Evolutionary conservation across 2,329 filamentous ascomycete species (phyloP).

Genomic region (Diaporthe australafricana): DNA sequence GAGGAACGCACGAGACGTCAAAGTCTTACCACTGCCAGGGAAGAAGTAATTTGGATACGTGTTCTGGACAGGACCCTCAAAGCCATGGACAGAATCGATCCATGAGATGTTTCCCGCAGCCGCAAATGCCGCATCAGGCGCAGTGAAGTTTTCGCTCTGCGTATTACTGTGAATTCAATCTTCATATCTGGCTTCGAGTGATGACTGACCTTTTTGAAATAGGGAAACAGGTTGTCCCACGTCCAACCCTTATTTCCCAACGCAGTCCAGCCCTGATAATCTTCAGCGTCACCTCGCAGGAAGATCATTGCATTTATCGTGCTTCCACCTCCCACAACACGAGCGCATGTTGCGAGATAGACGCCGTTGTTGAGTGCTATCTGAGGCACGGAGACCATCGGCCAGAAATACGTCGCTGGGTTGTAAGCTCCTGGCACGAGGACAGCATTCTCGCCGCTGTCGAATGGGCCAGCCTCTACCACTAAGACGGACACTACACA

Average conservation of each 20-base stretch:
- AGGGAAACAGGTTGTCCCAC: slow-evolving; percentile 1
- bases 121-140: slow-evolving; percentile 39
- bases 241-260: not conserved
- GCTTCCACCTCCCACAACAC: slow-evolving; percentile 50
- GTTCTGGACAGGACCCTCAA: slow-evolving; percentile 44
- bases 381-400: slow-evolving; percentile 43
- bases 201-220: slow-evolving; percentile 4
- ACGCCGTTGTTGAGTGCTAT: slow-evolving; percentile 42
- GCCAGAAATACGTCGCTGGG: slow-evolving; percentile 46
- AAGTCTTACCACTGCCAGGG: not conserved
- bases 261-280: slow-evolving; percentile 33
- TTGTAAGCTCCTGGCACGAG: slow-evolving; percentile 46
- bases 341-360: slow-evolving; percentile 40
- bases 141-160: slow-evolving; percentile 13
- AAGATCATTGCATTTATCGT: slow-evolving; percentile 53
- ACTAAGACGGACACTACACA: not conserved
- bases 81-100: slow-evolving; percentile 44
- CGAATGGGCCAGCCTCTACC: slow-evolving; percentile 39
- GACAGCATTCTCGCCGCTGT: slow-evolving; percentile 43
- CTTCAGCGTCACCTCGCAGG: slow-evolving; percentile 45
- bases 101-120: slow-evolving; percentile 45
- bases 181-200: not conserved
- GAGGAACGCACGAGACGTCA: fast-evolving
- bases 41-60: slow-evolving; percentile 48
- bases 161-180: not conserved